A percentile compares a stretch with the other conserved stretches of the same genome.
Conservation (phyloP, 441 rosid species). For the Adansonia gregorii region DNA sequence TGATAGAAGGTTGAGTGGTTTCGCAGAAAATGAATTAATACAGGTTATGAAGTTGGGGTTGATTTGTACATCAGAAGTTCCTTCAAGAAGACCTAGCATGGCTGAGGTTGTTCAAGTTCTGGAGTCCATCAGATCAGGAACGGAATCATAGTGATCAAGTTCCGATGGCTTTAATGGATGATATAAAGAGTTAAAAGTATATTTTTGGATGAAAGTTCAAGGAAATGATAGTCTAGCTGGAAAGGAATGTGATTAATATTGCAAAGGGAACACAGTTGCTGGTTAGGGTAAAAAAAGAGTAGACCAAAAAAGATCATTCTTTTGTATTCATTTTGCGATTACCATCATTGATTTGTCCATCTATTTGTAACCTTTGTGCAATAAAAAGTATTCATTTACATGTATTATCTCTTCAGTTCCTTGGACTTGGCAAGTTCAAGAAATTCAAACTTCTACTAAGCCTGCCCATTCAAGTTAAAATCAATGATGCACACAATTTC, state of each 20-base stretch:
- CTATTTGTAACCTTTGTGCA: conserved; percentile 35
- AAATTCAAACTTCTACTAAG: neutral
- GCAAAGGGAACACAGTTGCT: conserved; percentile 37
- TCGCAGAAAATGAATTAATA: conserved; percentile 84
- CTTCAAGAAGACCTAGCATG: conserved; percentile 93
- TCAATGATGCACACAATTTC: neutral
- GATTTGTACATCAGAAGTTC: conserved; percentile 74
- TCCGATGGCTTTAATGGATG: conserved; percentile 24
- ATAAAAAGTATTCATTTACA: conserved; percentile 43
- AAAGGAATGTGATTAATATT: conserved; percentile 41
- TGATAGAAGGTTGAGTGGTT: conserved; percentile 66
- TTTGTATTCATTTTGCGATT: conserved; percentile 48
- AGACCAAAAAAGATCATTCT: conserved; percentile 44
- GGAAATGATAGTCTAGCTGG: conserved; percentile 33
- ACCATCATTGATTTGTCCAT: conserved; percentile 36
- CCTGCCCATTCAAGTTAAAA: neutral
- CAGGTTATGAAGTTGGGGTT: conserved; percentile 96
- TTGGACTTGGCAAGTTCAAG: neutral
- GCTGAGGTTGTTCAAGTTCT: conserved; percentile 96
- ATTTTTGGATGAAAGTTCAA: conserved; percentile 28
- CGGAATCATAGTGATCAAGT: conserved; percentile 44
- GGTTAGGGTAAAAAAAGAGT: conserved; percentile 22
- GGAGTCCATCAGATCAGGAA: conserved; percentile 81
- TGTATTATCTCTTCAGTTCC: neutral
- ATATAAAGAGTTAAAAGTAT: conserved; percentile 19